Conservation (phyloP, 23 red algal species). For the Gracilaria caudata region DNA sequence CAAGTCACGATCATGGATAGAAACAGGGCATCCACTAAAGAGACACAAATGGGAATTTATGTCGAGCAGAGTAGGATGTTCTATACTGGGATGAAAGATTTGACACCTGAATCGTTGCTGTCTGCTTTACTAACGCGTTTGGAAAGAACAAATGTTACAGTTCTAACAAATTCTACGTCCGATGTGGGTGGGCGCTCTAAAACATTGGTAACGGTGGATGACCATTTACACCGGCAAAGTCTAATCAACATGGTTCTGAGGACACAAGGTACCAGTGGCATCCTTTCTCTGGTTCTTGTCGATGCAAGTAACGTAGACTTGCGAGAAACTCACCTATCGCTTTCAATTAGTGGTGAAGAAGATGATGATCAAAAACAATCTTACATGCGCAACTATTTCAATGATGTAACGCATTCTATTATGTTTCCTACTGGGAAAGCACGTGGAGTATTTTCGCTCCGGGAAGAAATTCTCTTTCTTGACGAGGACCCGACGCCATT, state of each 20-base stretch:
- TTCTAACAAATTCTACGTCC: neutral
- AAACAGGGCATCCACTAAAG: neutral
- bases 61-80: neutral
- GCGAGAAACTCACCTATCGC: neutral
- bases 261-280: neutral
- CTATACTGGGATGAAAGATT: neutral
- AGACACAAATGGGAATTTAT: neutral
- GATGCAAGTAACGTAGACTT: conserved; percentile 11
- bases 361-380: no score
- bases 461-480: neutral
- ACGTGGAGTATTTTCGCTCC: neutral
- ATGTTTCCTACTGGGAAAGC: conserved; percentile 14
- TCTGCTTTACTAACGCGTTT: neutral
- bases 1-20: neutral
- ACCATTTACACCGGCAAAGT: no score
- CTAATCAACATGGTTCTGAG: no score
- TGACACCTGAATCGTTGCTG: neutral
- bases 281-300: neutral
- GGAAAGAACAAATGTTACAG: neutral
- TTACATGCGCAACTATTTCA: neutral
- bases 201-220: neutral
- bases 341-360: no score
- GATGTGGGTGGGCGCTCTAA: neutral
- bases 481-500: conserved; percentile 8
- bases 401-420: neutral